Base-by-base conservation (phyloP, 192 early-diverging fungal species). In the Dissophora ornata region DNA sequence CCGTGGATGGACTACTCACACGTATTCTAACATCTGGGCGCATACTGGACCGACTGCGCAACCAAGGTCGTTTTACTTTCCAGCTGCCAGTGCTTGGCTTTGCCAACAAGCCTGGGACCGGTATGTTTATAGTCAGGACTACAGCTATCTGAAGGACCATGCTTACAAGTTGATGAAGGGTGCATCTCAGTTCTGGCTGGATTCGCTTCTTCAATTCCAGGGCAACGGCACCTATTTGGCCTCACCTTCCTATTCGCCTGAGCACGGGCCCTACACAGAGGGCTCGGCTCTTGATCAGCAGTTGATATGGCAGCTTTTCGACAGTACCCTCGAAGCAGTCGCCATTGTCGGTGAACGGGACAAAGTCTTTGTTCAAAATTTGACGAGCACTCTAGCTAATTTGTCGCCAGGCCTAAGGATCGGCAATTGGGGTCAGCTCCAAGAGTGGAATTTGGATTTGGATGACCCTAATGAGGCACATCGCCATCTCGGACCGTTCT, bases 371-470 rank as follows among this genome's bases (percentile, higher is more conserved):
- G 30, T 69, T 38, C 56, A 71, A 12, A 71, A 80, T 29, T 22
- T 80, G 26, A 69, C 65, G 1, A 22, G 5, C 0, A 53, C 66
- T 1, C 22, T 69, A 18, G 57, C 38, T 1, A 36, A 54, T 13
- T 10, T 69, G 18, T 67, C 61, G 13, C 44, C 69, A 1, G 79
- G 79, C 2, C 36, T 80, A 13, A 49, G 56, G 28, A 48, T 80
- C 29, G 79, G 70, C 1, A 49, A 8, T 3, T 65, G 70, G 62
- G 70, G 70, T 4, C 79, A 74, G 32, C 21, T 80, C 13, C 65
- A 80, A 38, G 79, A 80, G 25, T 80, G 79, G 79, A 52, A 50
- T 29, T 12, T 69, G 49, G 79, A 80, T 60, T n/a, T 74, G 42
- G 70, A 80, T 40, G 64, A 74, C 1, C 79, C 70, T 1, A 68